These are phyloP conservation scores for Schizophyllum commune DNA, from an alignment of 1,284 basidiomycete genomes.

Conservation along the genomic window DNA sequence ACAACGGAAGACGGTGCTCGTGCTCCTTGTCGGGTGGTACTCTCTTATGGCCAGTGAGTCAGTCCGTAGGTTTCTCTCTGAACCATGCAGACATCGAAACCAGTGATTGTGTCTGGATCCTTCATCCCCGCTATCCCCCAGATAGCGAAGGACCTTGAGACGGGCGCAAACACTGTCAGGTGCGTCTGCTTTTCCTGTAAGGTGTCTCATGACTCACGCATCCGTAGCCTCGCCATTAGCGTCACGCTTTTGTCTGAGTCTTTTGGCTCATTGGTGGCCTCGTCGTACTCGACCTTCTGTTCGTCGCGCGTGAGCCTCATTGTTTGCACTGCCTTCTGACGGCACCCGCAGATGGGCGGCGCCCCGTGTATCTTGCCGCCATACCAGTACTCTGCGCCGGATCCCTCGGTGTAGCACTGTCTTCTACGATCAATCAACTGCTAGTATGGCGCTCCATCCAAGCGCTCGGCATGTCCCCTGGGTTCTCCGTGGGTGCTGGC, in stretches of 20 bases:
- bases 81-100: not conserved
- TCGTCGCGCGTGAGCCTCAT: constrained; percentile 13
- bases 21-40: not conserved
- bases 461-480: constrained; percentile 31
- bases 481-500: constrained; percentile 30
- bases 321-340: not conserved
- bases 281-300: constrained; percentile 47
- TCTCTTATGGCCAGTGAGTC: not conserved
- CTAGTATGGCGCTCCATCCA: constrained; percentile 42
- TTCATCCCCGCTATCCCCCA: constrained; percentile 2
- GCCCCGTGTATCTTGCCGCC: constrained; percentile 33
- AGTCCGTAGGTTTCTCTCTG: not conserved
- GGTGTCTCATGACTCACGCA: not conserved
- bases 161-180: constrained; percentile 4
- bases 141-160: constrained; percentile 4
- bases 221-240: constrained; percentile 27
- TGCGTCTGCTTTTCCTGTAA: not conserved
- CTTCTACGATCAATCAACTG: constrained; percentile 25
- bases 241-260: constrained; percentile 35
- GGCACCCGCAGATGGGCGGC: constrained; percentile 30
- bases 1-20: not conserved
- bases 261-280: constrained; percentile 41
- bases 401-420: constrained; percentile 33
- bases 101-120: constrained; percentile 4
- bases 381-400: constrained; percentile 38